Evolutionary conservation across 768 basidiomycete genomes (phyloP).

Genomic region (Pholiota microspora): DNA sequence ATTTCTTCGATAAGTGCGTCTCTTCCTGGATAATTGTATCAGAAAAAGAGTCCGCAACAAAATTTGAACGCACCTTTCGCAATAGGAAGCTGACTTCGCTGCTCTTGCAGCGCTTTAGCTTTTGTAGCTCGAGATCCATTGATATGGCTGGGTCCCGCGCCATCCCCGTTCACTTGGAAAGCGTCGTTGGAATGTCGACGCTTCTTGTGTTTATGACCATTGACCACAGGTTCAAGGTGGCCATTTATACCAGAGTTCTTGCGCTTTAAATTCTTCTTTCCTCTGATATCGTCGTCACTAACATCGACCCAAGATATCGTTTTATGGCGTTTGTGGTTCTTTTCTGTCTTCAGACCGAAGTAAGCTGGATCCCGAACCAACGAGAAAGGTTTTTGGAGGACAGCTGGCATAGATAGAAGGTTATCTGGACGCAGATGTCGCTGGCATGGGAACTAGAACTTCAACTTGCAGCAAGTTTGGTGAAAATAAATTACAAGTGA

Average conservation of each 20-base stretch:
- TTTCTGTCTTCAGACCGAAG: slow-evolving; percentile 22
- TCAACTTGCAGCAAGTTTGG: too few species aligned
- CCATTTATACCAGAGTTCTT: slow-evolving; percentile 27
- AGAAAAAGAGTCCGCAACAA: neutral
- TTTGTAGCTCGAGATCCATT: slow-evolving; percentile 20
- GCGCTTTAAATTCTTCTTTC: slow-evolving; percentile 27
- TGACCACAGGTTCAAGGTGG: slow-evolving; percentile 16
- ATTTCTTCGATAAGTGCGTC: slow-evolving; percentile 76
- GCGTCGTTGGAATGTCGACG: slow-evolving; percentile 22
- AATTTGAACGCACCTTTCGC: slow-evolving; percentile 54
- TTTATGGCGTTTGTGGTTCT: slow-evolving; percentile 25
- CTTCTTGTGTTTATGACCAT: slow-evolving; percentile 32
- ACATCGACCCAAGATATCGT: slow-evolving; percentile 38
- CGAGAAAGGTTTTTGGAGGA: slow-evolving; percentile 16
- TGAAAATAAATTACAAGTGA: too few species aligned
- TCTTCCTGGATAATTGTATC: slow-evolving; percentile 49
- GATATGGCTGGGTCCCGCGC: slow-evolving; percentile 12
- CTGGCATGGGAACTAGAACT: too few species aligned
- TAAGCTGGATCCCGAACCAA: slow-evolving; percentile 21
- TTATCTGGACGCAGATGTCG: neutral
- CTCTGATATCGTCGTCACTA: slow-evolving; percentile 35
- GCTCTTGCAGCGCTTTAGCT: slow-evolving; percentile 51
- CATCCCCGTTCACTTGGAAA: slow-evolving; percentile 13
- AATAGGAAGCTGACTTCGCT: slow-evolving; percentile 74
- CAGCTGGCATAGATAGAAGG: slow-evolving; percentile 15